Evolutionary conservation across 2,329 filamentous ascomycete species (phyloP), one percentile per base, ranked within the genome.

Genomic region (Kalaharituber pfeilii): DNA sequence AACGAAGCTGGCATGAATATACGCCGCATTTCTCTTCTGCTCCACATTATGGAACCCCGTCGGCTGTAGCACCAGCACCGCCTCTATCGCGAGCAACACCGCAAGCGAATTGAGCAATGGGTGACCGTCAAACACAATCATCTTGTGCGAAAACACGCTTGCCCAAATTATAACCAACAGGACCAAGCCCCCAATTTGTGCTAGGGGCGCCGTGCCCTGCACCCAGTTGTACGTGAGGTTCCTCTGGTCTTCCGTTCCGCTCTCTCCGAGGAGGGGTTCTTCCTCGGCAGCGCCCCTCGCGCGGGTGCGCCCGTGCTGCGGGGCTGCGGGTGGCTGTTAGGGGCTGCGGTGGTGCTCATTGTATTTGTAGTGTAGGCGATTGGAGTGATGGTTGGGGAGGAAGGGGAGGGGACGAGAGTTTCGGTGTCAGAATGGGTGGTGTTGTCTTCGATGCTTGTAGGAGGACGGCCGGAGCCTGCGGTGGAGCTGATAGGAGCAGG

Each of bases 41-140:
- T 73, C 68, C 1, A 80, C 72, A 0, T 84, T 84, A 63, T 84
- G 77, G 2, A 39, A 5, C 42, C 42, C 42, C 0, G 89, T 94
- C 1, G 89, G 91, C 68, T 98, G 91, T 30, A 96, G 76, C 62
- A 91, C 72, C 52, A 96, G 79, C 60, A 88, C 79, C 53, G 82
- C 82, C 72, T 95, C 82, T 18, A 84, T 76, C 63, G 91, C 73
- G 55, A 86, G 73, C 58, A 94, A 73, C 56, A 94, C 68, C 50
- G 80, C 87, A 55, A 82, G 60, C 57, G 61, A 49, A 13, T 44
- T 7, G 45, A 30, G 20, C 22, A 39, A 80, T 6, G 89, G 89
- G 68, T 96, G 89, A 7, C 82, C 79, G 18, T 86, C 87, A 75
- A 96, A 94, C 63, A 94, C 79, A 36, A 85, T 84, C 58, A 93